A percentile compares a stretch with the other conserved stretches of the same genome.
These are phyloP conservation scores for Ogataea angusta DNA, from an alignment of 805 yeast species.

Conservation along the genomic window DNA sequence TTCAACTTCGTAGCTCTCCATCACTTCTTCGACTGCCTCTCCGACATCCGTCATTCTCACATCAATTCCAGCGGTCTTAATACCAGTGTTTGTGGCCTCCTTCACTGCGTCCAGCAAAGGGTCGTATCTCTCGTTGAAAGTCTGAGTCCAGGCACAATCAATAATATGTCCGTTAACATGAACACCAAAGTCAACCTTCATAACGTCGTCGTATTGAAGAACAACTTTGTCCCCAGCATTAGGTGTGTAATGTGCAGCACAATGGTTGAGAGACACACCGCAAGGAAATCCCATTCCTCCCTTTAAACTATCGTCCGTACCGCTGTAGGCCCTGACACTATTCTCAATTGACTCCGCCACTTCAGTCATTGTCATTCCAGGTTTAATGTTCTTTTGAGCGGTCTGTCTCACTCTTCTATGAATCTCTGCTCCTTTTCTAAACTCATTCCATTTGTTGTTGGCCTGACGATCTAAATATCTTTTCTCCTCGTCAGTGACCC, in stretches of 20 bases:
- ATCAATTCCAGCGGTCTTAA: slow-evolving; percentile 91
- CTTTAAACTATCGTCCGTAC: slow-evolving; percentile 53
- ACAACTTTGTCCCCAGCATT: slow-evolving; percentile 89
- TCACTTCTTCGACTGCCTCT: slow-evolving; percentile 91
- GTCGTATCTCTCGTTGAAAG: slow-evolving; percentile 84
- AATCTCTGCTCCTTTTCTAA: slow-evolving; percentile 93
- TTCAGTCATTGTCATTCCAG: slow-evolving; percentile 90
- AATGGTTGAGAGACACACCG: slow-evolving; percentile 89
- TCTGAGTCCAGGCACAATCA: slow-evolving; percentile 91
- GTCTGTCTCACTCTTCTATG: slow-evolving; percentile 87
- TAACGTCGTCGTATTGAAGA: slow-evolving; percentile 80
- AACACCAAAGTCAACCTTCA: slow-evolving; percentile 96
- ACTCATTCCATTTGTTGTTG: slow-evolving; percentile 71
- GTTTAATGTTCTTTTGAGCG: slow-evolving; percentile 69
- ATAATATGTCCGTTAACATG: slow-evolving; percentile 92
- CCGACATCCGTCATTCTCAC: slow-evolving; percentile 94
- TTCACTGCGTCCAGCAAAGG: slow-evolving; percentile 76
- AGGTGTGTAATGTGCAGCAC: slow-evolving; percentile 98
- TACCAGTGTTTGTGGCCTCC: slow-evolving; percentile 93
- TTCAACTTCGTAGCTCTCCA: slow-evolving; percentile 95
- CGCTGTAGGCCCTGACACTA: slow-evolving; percentile 68
- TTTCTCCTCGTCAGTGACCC: slow-evolving; percentile 85
- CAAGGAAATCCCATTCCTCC: slow-evolving; percentile 98
- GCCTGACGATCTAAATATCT: slow-evolving; percentile 70
- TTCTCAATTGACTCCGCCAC: slow-evolving; percentile 88